Evolutionary conservation across 305 asterid species (phyloP), one percentile per base, ranked within the genome.

Genomic region (Nicotiana rustica): DNA sequence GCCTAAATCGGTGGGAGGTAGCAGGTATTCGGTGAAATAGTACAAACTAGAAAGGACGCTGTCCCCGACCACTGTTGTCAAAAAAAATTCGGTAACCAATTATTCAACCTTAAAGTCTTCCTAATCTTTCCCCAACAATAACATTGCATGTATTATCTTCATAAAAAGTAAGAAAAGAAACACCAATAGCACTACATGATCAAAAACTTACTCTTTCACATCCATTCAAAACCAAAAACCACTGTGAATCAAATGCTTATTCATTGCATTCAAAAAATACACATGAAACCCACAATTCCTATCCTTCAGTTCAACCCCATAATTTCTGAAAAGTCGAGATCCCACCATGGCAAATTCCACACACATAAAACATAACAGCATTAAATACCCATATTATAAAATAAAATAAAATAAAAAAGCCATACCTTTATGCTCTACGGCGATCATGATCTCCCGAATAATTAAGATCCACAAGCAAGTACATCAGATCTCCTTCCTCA

Each of bases 401-500:
- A 81, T 18, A 17, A 19, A 86, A 65, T 35, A 12, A 57, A 79
- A 25, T 5, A 52, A 82, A 25, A 25, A 25, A 31, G 64, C 12
- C 59, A 49, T 77, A 91, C 97, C 94, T 89, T 93, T 91, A 89
- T 90, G 92, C 85, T 89, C 92, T 80, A 92, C 82, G 31, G 97
- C 89, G 83, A 88, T 92, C 90, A 85, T 89, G 94, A 56, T 84
- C 86, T 84, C 84, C 88, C 65, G 83, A 82, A 83, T 82, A 88
- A 87, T 89, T 83, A 80, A 86, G 94, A 92, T 92, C 97, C 89
- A 82, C 89, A 78, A 91, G 90, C 90, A 85, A 85, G 94, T 87
- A 93, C 97, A 92, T 92, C 92, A 92, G 93, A 92, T 93, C 92
- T 83, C 95, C 89, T 89, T 70, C 84, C 92, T 86, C 86, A 84